These are phyloP conservation scores for Fistulina hepatica DNA, from an alignment of 1,284 basidiomycete genomes.

Conservation along the genomic window DNA sequence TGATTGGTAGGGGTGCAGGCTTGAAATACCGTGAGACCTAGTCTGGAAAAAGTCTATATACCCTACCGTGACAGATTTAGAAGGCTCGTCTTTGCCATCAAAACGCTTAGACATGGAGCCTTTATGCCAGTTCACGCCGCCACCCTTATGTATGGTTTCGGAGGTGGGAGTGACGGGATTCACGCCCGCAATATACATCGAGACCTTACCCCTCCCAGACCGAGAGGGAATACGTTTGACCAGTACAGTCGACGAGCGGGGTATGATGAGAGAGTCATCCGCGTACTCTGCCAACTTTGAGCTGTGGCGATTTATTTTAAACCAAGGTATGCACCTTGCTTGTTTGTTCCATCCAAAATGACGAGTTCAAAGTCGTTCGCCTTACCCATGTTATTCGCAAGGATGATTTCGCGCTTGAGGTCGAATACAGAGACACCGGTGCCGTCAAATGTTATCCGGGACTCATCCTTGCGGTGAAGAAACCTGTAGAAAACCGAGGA, in stretches of 20 bases:
- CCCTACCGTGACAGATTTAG: constrained; percentile 24
- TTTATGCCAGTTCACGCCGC: constrained; percentile 40
- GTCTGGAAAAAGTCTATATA: constrained; percentile 17
- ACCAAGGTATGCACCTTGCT: constrained; percentile 57
- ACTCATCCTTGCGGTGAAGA: constrained; percentile 91
- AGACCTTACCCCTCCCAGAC: constrained; percentile 87
- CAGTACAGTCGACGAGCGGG: constrained; percentile 89
- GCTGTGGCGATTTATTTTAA: constrained; percentile 3
- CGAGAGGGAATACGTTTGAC: constrained; percentile 82
- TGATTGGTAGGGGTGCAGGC: constrained; percentile 20
- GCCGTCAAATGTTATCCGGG: constrained; percentile 93
- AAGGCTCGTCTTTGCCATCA: constrained; percentile 67
- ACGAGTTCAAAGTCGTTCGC: constrained; percentile 95
- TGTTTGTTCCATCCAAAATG: constrained; percentile 75
- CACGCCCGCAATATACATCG: constrained; percentile 67
- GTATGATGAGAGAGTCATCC: constrained; percentile 86
- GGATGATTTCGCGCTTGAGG: constrained; percentile 96
- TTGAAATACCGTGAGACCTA: constrained; percentile 6
- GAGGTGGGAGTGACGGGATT: constrained; percentile 33
- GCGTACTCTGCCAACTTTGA: constrained; percentile 60
- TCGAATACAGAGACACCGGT: constrained; percentile 99
- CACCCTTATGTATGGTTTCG: constrained; percentile 31
- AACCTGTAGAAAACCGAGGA: constrained; percentile 98
- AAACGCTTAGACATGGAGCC: constrained; percentile 84
- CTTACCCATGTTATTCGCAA: constrained; percentile 91